Evolutionary conservation across 1,139 yeast genomes (phyloP).

Genomic region (Yueomyces sp.): DNA sequence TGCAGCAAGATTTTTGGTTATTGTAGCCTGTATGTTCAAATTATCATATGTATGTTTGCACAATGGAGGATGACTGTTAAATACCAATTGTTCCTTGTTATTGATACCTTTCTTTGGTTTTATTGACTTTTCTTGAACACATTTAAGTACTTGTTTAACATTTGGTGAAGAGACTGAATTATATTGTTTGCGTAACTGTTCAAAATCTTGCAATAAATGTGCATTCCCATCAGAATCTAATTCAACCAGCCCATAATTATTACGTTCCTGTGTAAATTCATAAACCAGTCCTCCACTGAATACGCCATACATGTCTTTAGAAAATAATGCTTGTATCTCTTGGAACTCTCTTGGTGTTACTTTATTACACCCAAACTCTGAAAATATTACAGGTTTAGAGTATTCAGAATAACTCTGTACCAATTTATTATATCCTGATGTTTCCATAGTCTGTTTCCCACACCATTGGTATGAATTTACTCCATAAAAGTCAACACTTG

Average conservation of each 20-base stretch:
- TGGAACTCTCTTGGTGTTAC: constrained; percentile 70
- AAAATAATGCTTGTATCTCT: constrained; percentile 62
- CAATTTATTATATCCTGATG: constrained; percentile 71
- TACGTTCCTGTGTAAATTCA: constrained; percentile 80
- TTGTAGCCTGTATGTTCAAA: constrained; percentile 35
- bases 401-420: constrained; percentile 59
- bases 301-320: constrained; percentile 61
- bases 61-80: constrained; percentile 3
- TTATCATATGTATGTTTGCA: constrained; percentile 40
- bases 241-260: constrained; percentile 77
- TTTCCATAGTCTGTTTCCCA: constrained; percentile 70
- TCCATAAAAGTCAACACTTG: constrained; percentile 79
- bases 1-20: constrained; percentile 37
- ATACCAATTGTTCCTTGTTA: constrained; percentile 1
- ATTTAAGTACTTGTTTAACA: constrained; percentile 1
- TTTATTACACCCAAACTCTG: constrained; percentile 90
- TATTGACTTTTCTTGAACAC: not conserved
- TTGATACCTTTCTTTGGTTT: not conserved
- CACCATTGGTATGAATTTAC: constrained; percentile 97
- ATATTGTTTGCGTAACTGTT: constrained; percentile 37
- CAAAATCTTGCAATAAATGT: constrained; percentile 40
- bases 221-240: constrained; percentile 45
- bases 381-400: constrained; percentile 70
- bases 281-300: constrained; percentile 91
- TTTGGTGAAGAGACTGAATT: constrained; percentile 24